Percentiles rank a stretch among this genome's conserved stretches.
These are phyloP conservation scores for Lathyrus sativus DNA, from an alignment of 306 rosid genomes.

Conservation along the genomic window DNA sequence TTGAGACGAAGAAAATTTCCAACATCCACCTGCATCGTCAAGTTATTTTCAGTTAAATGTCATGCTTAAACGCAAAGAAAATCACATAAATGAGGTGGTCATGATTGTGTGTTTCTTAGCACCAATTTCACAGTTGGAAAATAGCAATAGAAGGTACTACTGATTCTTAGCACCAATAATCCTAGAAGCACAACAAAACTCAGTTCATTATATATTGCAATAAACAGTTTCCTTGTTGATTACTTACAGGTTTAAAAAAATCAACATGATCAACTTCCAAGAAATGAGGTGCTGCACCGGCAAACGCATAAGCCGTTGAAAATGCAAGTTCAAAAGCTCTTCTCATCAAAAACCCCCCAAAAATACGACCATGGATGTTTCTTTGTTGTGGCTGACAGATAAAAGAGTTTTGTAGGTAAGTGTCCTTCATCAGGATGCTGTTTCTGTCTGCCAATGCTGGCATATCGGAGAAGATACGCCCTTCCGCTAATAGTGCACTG, in stretches of 20 bases:
- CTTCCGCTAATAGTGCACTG: conserved; percentile 67
- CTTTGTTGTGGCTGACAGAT: conserved; percentile 93
- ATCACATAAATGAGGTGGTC: conserved; percentile 3
- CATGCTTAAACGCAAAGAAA: conserved; percentile 6
- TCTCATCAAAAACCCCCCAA: conserved; percentile 87
- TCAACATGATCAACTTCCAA: conserved; percentile 92
- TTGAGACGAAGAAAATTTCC: conserved; percentile 86
- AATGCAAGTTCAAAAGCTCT: conserved; percentile 91
- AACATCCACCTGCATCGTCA: conserved; percentile 77
- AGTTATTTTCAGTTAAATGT: conserved; percentile 23
- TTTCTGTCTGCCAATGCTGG: conserved; percentile 88
- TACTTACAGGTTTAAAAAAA: conserved; percentile 83
- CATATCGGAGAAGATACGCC: conserved; percentile 74
- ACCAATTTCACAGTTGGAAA: conserved; percentile 21
- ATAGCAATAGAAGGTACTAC: conserved; percentile 7
- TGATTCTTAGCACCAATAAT: conserved; percentile 8
- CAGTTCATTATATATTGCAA: conserved; percentile 10
- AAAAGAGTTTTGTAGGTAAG: conserved; percentile 77
- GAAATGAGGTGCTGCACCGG: conserved; percentile 83
- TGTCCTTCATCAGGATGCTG: conserved; percentile 73
- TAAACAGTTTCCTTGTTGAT: conserved; percentile 1
- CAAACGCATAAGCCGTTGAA: conserved; percentile 76
- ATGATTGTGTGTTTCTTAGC: conserved; percentile 18
- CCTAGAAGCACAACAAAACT: conserved; percentile 1
- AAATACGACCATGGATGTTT: conserved; percentile 84